A percentile compares a stretch with the other conserved stretches of the same genome.
Conservation (phyloP, 345 rosid species). For the Streptanthus diversifolius region DNA sequence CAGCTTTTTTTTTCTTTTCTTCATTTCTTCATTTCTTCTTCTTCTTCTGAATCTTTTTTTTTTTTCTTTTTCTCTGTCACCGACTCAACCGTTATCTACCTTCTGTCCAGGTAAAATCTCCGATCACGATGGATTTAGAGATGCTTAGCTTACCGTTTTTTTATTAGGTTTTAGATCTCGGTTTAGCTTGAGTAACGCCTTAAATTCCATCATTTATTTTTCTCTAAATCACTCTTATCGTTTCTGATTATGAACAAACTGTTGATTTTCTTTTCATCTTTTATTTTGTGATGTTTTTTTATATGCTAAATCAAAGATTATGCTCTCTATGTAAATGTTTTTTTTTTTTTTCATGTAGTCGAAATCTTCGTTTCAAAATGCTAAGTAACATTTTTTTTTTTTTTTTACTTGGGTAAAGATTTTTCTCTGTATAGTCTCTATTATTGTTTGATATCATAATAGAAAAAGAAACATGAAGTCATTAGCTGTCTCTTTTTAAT, state of each 20-base stretch:
- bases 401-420: neutral
- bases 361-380: too few species aligned
- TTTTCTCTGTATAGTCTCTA: neutral
- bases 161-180: neutral
- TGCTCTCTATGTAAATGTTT: too few species aligned
- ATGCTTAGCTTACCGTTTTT: neutral
- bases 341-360: too few species aligned
- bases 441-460: neutral
- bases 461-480: constrained; percentile 28
- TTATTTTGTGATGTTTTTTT: too few species aligned
- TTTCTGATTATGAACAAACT: too few species aligned
- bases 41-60: neutral
- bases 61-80: neutral
- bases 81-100: neutral
- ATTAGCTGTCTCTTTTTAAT: constrained; percentile 38
- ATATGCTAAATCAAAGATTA: too few species aligned
- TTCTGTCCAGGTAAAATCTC: neutral
- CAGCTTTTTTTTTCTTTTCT: too few species aligned
- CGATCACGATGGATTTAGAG: neutral
- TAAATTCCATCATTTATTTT: neutral
- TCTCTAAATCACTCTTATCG: too few species aligned
- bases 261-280: too few species aligned
- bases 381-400: too few species aligned
- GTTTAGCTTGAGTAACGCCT: neutral
- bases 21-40: neutral